Base-by-base conservation (phyloP, 768 basidiomycete species). In the Hericium rajendrae region DNA sequence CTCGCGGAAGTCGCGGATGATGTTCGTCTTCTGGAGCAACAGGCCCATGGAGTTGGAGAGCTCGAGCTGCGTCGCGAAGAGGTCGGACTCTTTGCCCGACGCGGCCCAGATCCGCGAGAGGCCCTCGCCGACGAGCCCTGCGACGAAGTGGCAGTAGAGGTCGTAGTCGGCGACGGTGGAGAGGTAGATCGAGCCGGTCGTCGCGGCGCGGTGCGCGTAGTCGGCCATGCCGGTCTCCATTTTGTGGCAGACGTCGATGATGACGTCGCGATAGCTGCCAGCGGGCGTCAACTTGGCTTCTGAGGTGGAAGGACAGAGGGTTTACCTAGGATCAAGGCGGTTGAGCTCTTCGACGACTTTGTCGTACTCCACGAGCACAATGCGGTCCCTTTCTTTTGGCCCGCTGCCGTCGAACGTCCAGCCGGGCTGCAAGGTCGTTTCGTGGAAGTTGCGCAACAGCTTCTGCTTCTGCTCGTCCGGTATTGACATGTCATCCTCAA, bases 401-500 rank as follows among this genome's bases (percentile, higher is more conserved):
- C 94, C 93, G 57, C 74, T 84, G 38, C 84, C 91, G 41, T 80
- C 74, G 68, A 88, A 99, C 16, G 75, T 84, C 93, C 94, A 98
- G 24, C 92, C 94, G 0, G 88, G 84, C 3, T 84, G 82, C 22
- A 87, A 74, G 4, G 88, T 86, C 64, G 86, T 82, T 65, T 83
- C 70, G 73, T 94, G 86, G 72, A 97, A 94, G 1, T 82, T 72
- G 10, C 91, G 83, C 38, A 99, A 77, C 28, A 97, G 66, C 2
- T 91, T 86, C 55, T 93, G 90, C 69, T 99, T 99, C 64, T 86
- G 70, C 16, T 82, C 74, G 70, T 93, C 91, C 0, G 90, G 79
- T 57, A 99, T 82, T 0, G 93, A 90, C 94, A 97, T 97, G 74
- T 99, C 95, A 70, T 99, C 95, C 70, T 98, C 95, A 61, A 99